Evolutionary conservation across 2,329 filamentous ascomycete species (phyloP).

Genomic region (Penicillium psychrosexuale): DNA sequence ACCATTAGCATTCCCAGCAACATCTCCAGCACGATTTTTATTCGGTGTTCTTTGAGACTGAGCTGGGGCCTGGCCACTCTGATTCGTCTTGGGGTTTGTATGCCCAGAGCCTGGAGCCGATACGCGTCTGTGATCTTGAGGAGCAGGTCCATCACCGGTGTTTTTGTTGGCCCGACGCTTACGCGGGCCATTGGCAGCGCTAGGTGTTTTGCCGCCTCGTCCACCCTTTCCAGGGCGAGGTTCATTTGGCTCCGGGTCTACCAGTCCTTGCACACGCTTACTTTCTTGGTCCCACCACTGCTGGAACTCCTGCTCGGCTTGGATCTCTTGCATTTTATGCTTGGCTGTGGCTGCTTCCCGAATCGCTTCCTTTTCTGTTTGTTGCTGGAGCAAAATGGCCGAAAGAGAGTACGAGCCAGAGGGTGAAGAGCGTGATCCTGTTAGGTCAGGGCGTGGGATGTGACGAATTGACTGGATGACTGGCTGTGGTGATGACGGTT

Average conservation of each 20-base stretch:
- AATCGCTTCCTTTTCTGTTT: conserved; percentile 76
- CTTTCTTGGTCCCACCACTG: conserved; percentile 52
- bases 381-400: conserved; percentile 85
- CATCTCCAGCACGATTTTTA: conserved; percentile 12
- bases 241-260: conserved; percentile 22
- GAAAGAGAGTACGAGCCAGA: conserved; percentile 70
- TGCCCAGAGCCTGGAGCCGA: not conserved
- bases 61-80: conserved; percentile 11
- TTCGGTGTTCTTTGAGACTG: conserved; percentile 9
- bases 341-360: conserved; percentile 77
- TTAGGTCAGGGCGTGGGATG: conserved; percentile 42
- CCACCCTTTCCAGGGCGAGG: conserved; percentile 14
- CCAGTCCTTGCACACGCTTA: conserved; percentile 35
- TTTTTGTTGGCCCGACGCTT: conserved; percentile 21
- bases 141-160: not conserved
- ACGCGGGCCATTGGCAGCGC: conserved; percentile 11
- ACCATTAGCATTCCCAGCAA: conserved; percentile 8
- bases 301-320: conserved; percentile 94
- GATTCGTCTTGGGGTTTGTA: conserved; percentile 12
- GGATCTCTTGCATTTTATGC: conserved; percentile 87
- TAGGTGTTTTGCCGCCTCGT: conserved; percentile 16
- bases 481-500: conserved; percentile 28
- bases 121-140: conserved; percentile 5
- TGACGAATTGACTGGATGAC: conserved; percentile 48
- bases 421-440: conserved; percentile 50